Evolutionary conservation across 2,329 filamentous ascomycete species (phyloP).

Genomic region (Nemania sp.): DNA sequence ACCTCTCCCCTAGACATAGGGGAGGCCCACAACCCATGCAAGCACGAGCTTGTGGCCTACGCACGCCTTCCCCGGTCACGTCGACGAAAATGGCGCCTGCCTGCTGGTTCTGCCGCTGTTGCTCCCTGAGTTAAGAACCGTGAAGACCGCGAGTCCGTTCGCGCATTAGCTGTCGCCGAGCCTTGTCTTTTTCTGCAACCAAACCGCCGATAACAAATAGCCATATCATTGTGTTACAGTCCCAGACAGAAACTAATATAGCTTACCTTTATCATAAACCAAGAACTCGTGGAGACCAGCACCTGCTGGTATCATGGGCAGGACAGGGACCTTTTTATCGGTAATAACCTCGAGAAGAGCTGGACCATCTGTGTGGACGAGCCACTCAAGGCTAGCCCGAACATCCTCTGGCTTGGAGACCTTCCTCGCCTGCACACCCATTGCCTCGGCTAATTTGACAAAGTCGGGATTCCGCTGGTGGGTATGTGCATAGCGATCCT

Average conservation of each 20-base stretch:
- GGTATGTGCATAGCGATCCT: slow-evolving; percentile 88
- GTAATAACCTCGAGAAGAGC: slow-evolving; percentile 90
- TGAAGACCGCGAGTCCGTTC: slow-evolving; percentile 11
- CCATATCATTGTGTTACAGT: slow-evolving; percentile 11
- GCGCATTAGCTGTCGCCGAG: slow-evolving; percentile 14
- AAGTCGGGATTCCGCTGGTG: slow-evolving; percentile 97
- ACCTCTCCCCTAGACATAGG: too few species aligned
- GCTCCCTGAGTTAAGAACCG: slow-evolving; percentile 4
- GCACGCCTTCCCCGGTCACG: too few species aligned
- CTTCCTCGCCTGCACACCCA: slow-evolving; percentile 78
- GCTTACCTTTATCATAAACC: slow-evolving; percentile 65
- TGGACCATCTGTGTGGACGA: slow-evolving; percentile 85
- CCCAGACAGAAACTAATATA: slow-evolving; percentile 9
- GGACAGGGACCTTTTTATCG: slow-evolving; percentile 88
- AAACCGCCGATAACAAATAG: slow-evolving; percentile 13
- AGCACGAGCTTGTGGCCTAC: too few species aligned
- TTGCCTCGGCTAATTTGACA: slow-evolving; percentile 86
- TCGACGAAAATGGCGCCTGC: too few species aligned
- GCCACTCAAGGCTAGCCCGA: slow-evolving; percentile 78
- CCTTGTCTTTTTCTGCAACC: slow-evolving; percentile 15
- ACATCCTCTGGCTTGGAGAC: slow-evolving; percentile 77
- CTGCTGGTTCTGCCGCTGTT: too few species aligned
- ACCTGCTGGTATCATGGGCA: slow-evolving; percentile 94
- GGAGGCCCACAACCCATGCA: too few species aligned
- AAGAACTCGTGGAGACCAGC: slow-evolving; percentile 90